Base-by-base conservation (phyloP, 1,139 yeast genomes). In the Scheffersomyces illinoinensis region DNA sequence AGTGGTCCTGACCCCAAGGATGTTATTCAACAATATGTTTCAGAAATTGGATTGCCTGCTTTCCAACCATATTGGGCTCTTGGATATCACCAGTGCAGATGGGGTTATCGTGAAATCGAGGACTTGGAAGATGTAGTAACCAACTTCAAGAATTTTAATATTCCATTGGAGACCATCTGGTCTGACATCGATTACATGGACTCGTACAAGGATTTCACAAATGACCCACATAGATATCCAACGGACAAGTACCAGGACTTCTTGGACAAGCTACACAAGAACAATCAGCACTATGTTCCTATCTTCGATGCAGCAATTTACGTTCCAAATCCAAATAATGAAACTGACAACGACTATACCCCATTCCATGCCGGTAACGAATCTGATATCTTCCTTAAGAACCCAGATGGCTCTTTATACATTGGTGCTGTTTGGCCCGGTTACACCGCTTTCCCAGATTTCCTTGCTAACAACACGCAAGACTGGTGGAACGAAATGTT, bases 11-110 rank as follows among this genome's bases (percentile, higher is more conserved):
- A 69, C 33, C 72, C 76, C 18, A 69, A 64, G 57, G 72, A 73
- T 49, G 74, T 71, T 8, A 69, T 72, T 50, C 59, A 63, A 46
- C 77, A 75, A 62, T 68, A 73, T 63, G 68, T 73, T 55, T 52
- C 60, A 49, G 65, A 67, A 58, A 64, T 69, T 23, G 71, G 71
- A 2, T 63, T 68, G 46, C 72, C 72, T 3, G 62, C 67, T 5
- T 60, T 69, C 58, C 71, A 68, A 57, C 70, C 71, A 26, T 69
- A 69, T 56, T 69, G 72, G 71, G 66, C 71, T 1, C 62, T 69
- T 46, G 72, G 72, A 7, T 69, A 66, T 57, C 72, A 69, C 70
- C 98, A 93, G 73, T 68, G 71, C 58, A 63, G 71, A 57, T 69
- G 72, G 71, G 71, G 71, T 12, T 69, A 69, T 57, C 56, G 58